Base-by-base conservation (phyloP, 306 rosid species). In the Calophaca sinica region DNA sequence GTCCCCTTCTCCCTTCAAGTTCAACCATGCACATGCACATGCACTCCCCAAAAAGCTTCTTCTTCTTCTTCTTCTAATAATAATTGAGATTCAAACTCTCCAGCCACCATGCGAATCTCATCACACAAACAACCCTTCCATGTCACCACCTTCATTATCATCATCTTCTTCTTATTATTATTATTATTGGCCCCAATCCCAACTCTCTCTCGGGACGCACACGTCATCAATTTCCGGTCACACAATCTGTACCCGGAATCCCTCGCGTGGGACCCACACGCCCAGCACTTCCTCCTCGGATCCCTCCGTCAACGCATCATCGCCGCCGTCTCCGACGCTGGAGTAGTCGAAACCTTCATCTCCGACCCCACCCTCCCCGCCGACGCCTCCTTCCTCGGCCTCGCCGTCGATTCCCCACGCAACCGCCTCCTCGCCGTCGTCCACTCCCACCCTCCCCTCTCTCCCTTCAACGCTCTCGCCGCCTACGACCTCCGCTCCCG, bases 211-310 rank as follows among this genome's bases (percentile, higher is more conserved):
- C 33, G 74, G 1, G 62, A 73, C 3, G 85, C 89, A 42, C 97
- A 90, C 79, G 45, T 64, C 64, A 90, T 94, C 86, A 73, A 77
- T 72, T 91, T 94, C 77, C 88, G 88, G 5, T 88, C 83, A 52
- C 88, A 77, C 0, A 88, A 85, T 64, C 94, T 94, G 72, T 94
- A 86, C 67, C 97, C 96, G 0, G 91, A 91, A 63, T 90, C 87
- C 73, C 77, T 94, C 51, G 64, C 88, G 1, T 94, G 89, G 88
- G 97, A 94, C 66, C 80, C 89, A 31, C 72, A 71, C 0, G 89
- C 80, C 29, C 96, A 94, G 31, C 97, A 89, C 82, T 94, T 91
- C 80, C 77, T 94, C 79, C 83, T 88, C 41, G 90, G 97, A 0
- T 88, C 97, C 41, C 45, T 63, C 64, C 86, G 48, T 13, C 78